Percentiles rank a stretch among this genome's conserved stretches.
Evolutionary conservation across 75 land plant species (phyloP).

Genomic region (Sequoia sempervirens): DNA sequence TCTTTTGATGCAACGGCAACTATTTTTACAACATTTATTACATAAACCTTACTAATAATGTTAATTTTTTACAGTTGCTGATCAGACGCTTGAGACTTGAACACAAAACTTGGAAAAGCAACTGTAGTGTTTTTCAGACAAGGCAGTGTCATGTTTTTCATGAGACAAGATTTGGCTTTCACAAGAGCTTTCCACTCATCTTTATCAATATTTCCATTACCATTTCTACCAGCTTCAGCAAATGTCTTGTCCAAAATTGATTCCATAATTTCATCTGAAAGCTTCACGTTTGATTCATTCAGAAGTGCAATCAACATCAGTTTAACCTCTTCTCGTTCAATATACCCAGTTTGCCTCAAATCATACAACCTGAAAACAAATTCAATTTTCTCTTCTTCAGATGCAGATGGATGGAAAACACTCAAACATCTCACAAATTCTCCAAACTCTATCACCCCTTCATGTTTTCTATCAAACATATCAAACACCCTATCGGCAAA

Average conservation of each 20-base stretch:
- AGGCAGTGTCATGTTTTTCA: conserved; percentile 21
- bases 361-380: conserved; percentile 15
- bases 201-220: conserved; percentile 20
- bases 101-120: conserved; percentile 20
- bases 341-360: conserved; percentile 12
- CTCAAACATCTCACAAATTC: conserved; percentile 52
- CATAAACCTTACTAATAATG: too few relatives aligned
- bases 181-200: conserved; percentile 23
- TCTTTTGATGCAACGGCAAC: too few relatives aligned
- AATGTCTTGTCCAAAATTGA: conserved; percentile 24
- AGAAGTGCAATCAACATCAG: conserved; percentile 13
- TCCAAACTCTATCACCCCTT: conserved; percentile 57
- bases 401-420: conserved; percentile 55
- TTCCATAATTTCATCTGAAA: conserved; percentile 21
- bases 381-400: conserved; percentile 38
- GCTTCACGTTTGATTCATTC: conserved; percentile 4
- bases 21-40: too few relatives aligned
- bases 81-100: conserved; percentile 18
- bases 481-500: conserved; percentile 29
- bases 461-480: conserved; percentile 40
- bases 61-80: too few relatives aligned
- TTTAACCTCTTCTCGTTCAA: conserved; percentile 23
- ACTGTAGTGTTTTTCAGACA: conserved; percentile 21
- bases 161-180: neutral
- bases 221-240: conserved; percentile 14